Percentiles rank a stretch among this genome's conserved stretches.
Conservation (phyloP, 345 rosid genomes). For the Melaleuca alternifolia region DNA sequence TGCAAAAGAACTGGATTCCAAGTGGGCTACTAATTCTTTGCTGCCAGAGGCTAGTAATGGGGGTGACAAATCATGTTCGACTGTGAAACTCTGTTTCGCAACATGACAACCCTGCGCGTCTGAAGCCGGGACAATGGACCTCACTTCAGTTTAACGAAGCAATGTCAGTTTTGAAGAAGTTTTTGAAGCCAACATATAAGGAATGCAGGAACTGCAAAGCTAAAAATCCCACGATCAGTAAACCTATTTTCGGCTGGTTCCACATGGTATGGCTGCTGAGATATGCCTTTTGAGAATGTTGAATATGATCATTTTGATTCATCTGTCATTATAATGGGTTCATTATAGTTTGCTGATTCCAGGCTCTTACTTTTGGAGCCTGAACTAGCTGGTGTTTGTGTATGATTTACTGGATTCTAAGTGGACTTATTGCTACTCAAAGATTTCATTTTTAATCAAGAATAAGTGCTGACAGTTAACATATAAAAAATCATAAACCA, state of each 20-base stretch:
- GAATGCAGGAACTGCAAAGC: slow-evolving; percentile 39
- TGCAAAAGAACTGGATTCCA: slow-evolving; percentile 47
- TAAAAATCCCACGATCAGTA: slow-evolving; percentile 28
- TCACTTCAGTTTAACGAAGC: slow-evolving; percentile 75
- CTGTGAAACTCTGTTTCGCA: no score
- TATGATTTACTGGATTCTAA: no score
- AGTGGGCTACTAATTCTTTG: slow-evolving; percentile 8
- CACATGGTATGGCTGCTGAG: slow-evolving; percentile 38
- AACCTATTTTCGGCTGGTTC: slow-evolving; percentile 78
- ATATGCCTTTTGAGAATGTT: not conserved
- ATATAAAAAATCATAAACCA: not conserved
- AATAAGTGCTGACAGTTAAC: not conserved
- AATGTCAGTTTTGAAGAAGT: slow-evolving; percentile 32
- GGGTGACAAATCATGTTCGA: slow-evolving; percentile 28
- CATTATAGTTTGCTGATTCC: not conserved
- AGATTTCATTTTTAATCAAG: no score
- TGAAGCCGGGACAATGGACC: slow-evolving; percentile 46
- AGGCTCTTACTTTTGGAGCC: not conserved
- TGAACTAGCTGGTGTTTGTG: not conserved
- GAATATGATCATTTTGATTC: not conserved
- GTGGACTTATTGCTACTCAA: no score
- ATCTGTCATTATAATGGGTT: not conserved
- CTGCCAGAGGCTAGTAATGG: slow-evolving; percentile 28
- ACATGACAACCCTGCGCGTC: slow-evolving; percentile 9
- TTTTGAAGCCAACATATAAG: slow-evolving; percentile 30